Percentiles rank a stretch among this genome's conserved stretches.
These are phyloP conservation scores for Ophiocordyceps camponoti-leonardi DNA, from an alignment of 2,329 filamentous ascomycete species.

Conservation along the genomic window DNA sequence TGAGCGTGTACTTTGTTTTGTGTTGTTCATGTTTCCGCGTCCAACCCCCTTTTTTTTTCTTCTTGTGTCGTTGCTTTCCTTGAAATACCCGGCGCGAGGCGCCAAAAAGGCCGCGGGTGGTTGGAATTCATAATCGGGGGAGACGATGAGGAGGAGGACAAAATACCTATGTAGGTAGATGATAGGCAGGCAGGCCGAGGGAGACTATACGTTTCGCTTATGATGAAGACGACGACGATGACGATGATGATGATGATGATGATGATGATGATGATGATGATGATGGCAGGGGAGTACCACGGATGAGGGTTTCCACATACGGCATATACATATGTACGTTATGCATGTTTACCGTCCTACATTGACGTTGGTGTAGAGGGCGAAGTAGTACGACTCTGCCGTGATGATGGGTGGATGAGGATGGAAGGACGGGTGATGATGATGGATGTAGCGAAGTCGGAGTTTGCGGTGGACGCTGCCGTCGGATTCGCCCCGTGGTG, in stretches of 20 bases:
- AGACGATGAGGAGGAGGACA: neutral
- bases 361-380: neutral
- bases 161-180: neutral
- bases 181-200: neutral
- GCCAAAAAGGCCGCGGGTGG: neutral
- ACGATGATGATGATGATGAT: neutral
- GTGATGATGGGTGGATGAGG: neutral
- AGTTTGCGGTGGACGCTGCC: too few relatives aligned
- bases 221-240: too few relatives aligned
- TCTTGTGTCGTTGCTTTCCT: neutral
- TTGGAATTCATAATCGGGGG: neutral
- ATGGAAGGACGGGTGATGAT: too few relatives aligned
- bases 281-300: too few relatives aligned
- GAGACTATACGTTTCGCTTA: neutral
- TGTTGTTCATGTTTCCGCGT: too few relatives aligned
- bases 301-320: too few relatives aligned
- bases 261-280: neutral
- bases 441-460: neutral
- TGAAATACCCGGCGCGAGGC: neutral
- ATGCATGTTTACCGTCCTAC: too few relatives aligned
- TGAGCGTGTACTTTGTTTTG: neutral
- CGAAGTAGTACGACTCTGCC: too few relatives aligned
- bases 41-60: neutral
- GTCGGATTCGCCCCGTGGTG: neutral
- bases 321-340: too few relatives aligned